Evolutionary conservation across 768 basidiomycete genomes (phyloP).

Genomic region (Stropharia rugosoannulata): DNA sequence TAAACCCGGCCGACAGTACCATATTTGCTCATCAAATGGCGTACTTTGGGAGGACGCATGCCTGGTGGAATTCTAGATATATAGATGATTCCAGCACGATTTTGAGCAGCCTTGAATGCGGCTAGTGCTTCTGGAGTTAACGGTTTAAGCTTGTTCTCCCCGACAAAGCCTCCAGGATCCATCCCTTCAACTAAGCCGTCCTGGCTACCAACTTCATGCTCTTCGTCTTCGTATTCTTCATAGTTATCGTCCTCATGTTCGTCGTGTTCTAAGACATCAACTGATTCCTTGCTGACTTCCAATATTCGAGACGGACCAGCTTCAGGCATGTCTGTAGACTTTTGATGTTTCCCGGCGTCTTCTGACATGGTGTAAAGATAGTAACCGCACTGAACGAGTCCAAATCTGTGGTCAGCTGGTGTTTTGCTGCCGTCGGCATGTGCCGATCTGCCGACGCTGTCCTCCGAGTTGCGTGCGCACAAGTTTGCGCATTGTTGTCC

Average conservation of each 20-base stretch:
- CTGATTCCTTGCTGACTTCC: constrained; percentile 1
- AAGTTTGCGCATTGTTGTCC: no score
- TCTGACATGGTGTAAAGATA: background rate
- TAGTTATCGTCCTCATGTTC: constrained; percentile 25
- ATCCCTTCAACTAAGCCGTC: constrained; percentile 45
- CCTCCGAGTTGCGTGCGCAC: no score
- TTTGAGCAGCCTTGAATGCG: constrained; percentile 70
- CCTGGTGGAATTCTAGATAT: constrained; percentile 96
- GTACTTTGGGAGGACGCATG: constrained; percentile 95
- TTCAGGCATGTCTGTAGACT: constrained; percentile 4
- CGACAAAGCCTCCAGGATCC: constrained; percentile 59
- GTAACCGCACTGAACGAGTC: background rate
- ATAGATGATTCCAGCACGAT: constrained; percentile 85
- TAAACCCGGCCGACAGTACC: constrained; percentile 93
- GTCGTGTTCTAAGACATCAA: background rate
- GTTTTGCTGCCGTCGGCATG: no score
- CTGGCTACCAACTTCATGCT: constrained; percentile 24
- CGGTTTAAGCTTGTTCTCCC: constrained; percentile 66
- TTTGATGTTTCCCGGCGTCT: background rate
- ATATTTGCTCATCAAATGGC: constrained; percentile 87
- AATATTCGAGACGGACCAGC: constrained; percentile 17
- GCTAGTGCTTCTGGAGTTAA: constrained; percentile 74
- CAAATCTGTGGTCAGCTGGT: no score
- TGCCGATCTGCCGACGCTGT: no score
- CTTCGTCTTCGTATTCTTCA: constrained; percentile 21